Percentiles rank a stretch among this genome's conserved stretches.
Conservation (phyloP, 2,329 filamentous ascomycete species). For the Pseudogymnoascus destructans region DNA sequence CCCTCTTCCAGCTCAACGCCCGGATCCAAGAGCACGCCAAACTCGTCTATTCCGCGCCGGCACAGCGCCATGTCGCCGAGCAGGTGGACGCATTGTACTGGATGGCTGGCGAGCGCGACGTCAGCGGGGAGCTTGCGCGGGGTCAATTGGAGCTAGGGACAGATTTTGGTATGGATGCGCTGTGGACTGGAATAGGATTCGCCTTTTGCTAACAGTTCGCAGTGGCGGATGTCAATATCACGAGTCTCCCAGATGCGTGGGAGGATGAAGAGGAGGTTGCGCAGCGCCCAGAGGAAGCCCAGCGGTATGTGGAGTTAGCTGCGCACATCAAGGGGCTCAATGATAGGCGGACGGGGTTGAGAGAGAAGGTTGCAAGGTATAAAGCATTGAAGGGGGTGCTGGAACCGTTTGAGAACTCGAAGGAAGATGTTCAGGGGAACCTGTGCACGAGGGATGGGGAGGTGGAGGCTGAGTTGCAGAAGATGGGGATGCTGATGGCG, state of each 20-base stretch:
- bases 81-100: conserved; percentile 57
- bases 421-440: conserved; percentile 46
- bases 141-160: conserved; percentile 29
- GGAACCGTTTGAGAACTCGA: conserved; percentile 35
- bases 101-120: conserved; percentile 30
- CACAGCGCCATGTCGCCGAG: conserved; percentile 58
- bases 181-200: not conserved
- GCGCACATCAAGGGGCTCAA: conserved; percentile 37
- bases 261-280: conserved; percentile 28
- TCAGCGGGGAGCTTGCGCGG: conserved; percentile 23
- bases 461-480: conserved; percentile 52
- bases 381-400: conserved; percentile 38
- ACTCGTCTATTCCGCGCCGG: conserved; percentile 53
- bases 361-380: conserved; percentile 34
- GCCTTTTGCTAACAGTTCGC: not conserved
- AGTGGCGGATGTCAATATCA: conserved; percentile 20
- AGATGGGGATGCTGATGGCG: conserved; percentile 49
- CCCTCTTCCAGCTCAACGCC: conserved; percentile 45
- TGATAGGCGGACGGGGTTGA: conserved; percentile 29
- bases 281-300: conserved; percentile 36
- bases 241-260: conserved; percentile 22
- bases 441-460: conserved; percentile 51
- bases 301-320: conserved; percentile 39
- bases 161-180: conserved; percentile 24
- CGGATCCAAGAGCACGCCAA: conserved; percentile 50